Evolutionary conservation across 2,329 filamentous ascomycete species (phyloP).

Genomic region (Cercospora sojina): DNA sequence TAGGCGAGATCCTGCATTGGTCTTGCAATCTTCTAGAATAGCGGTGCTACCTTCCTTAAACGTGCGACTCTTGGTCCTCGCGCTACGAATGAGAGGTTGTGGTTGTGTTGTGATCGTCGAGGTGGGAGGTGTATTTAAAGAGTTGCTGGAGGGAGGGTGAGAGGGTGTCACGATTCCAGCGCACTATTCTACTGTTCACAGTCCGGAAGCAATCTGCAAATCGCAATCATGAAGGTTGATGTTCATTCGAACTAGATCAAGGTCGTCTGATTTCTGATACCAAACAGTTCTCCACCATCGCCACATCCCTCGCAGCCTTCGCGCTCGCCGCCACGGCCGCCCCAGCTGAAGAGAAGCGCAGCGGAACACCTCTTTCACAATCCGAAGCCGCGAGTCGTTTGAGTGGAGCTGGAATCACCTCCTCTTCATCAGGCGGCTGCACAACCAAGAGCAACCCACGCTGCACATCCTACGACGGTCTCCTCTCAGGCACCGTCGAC

Average conservation of each 20-base stretch:
- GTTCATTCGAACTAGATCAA: background rate
- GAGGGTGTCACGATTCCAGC: background rate
- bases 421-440: constrained; percentile 15
- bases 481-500: constrained; percentile 16
- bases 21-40: background rate
- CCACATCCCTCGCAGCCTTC: background rate
- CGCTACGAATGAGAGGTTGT: constrained; percentile 4
- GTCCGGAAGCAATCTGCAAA: background rate
- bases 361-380: constrained; percentile 8
- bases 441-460: constrained; percentile 7
- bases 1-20: constrained; percentile 10
- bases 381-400: constrained; percentile 4
- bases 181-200: background rate
- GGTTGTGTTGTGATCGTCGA: background rate
- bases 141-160: background rate
- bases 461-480: constrained; percentile 15
- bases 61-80: background rate
- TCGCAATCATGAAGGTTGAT: constrained; percentile 5
- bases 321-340: background rate
- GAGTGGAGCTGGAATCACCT: constrained; percentile 1
- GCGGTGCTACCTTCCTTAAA: constrained; percentile 5
- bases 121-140: background rate
- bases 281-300: background rate
- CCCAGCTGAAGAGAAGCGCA: constrained; percentile 8
- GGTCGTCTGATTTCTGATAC: background rate